These are phyloP conservation scores for Turnera subulata DNA, from an alignment of 345 rosid species.

Conservation along the genomic window DNA sequence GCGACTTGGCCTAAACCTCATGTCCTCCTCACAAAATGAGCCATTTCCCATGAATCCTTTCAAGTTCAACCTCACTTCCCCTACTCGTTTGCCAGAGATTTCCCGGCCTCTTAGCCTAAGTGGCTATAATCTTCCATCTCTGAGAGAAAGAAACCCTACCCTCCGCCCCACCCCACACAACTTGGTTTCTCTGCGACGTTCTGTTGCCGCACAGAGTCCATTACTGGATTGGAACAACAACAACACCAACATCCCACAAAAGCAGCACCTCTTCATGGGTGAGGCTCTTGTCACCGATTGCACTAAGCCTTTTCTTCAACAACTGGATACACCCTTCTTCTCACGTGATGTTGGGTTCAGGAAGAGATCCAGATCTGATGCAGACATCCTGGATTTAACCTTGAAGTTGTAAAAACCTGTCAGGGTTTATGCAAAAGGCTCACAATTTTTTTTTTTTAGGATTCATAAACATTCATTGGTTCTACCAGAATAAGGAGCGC, in stretches of 20 bases:
- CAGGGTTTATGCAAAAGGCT: too few species aligned
- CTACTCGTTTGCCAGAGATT: not conserved
- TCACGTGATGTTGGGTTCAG: too few species aligned
- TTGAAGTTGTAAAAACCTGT: slow-evolving; percentile 17
- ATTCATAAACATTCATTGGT: too few species aligned
- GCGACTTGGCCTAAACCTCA: not conserved
- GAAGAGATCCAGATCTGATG: not conserved
- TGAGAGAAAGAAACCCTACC: not conserved
- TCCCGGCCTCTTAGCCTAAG: not conserved
- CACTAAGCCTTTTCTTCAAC: slow-evolving; percentile 26
- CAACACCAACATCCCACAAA: not conserved
- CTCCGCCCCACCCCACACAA: not conserved
- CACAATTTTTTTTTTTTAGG: too few species aligned
- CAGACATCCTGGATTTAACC: slow-evolving; percentile 22
- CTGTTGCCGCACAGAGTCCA: not conserved
- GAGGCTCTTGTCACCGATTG: not conserved
- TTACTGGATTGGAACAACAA: not conserved
- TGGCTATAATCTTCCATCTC: not conserved
- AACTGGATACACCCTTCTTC: slow-evolving; percentile 15
- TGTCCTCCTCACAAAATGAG: not conserved
- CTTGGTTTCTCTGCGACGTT: not conserved
- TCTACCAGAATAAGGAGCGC: too few species aligned
- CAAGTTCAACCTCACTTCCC: not conserved
- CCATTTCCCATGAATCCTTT: not conserved
- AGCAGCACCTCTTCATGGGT: not conserved